Conservation (phyloP, 2,329 filamentous ascomycete species). For the Leptoxyphium fumago region DNA sequence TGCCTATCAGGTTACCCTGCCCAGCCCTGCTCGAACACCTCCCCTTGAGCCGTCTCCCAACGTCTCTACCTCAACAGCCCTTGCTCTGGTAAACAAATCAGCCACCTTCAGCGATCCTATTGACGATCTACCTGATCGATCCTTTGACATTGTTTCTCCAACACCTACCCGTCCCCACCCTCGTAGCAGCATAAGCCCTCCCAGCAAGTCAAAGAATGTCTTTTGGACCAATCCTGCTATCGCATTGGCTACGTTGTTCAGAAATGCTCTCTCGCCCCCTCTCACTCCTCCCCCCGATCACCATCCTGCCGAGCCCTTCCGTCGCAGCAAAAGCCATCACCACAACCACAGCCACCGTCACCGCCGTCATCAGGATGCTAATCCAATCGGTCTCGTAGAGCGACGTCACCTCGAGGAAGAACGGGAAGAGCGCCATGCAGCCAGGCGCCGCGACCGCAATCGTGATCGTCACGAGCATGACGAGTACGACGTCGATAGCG, state of each 20-base stretch:
- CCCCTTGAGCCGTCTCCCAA: neutral
- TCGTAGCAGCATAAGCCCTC: neutral
- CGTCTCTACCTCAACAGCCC: neutral
- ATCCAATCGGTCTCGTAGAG: constrained; percentile 2
- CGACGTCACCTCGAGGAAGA: constrained; percentile 16
- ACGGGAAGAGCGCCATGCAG: constrained; percentile 13
- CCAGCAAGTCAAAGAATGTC: neutral
- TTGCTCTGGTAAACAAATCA: neutral
- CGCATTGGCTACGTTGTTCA: neutral
- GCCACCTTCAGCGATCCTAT: neutral
- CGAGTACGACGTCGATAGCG: constrained; percentile 22
- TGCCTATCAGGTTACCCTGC: neutral
- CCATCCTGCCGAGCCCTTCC: constrained; percentile 3
- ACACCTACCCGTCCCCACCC: neutral
- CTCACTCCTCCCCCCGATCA: neutral
- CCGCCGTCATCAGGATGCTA: constrained; percentile 4
- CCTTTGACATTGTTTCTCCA: neutral
- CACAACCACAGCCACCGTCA: constrained; percentile 2
- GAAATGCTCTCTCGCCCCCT: neutral
- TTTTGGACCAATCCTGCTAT: neutral
- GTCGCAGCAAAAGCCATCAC: constrained; percentile 3
- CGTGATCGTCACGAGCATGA: constrained; percentile 17
- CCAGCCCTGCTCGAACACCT: neutral
- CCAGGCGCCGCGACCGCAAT: constrained; percentile 10
- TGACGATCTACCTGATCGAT: neutral